Evolutionary conservation across 2,329 filamentous ascomycete genomes (phyloP), one percentile per base, ranked within the genome.

Genomic region (Elsinoe necatrix): DNA sequence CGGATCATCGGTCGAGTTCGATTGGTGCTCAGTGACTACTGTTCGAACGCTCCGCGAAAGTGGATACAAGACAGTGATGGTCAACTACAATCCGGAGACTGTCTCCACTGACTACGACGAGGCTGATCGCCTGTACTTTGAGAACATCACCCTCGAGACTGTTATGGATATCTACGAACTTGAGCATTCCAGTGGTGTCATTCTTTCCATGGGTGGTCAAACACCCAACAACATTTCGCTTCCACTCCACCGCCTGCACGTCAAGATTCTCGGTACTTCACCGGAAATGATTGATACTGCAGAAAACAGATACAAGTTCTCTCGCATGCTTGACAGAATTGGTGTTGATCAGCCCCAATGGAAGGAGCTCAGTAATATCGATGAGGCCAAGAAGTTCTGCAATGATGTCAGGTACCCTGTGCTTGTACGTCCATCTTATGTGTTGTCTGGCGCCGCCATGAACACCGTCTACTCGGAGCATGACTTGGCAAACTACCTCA

Each of bases 211-310:
- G 89, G 92, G 93, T 73, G 93, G 93, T 7, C 93, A 98, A 71
- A 95, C 89, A 0, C 92, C 93, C 1, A 97, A 97, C 80, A 97
- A 97, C 77, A 96, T 98, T 65, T 90, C 93, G 1, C 79, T 97
- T 52, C 87, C 89, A 2, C 80, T 98, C 18, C 85, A 91, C 71
- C 86, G 92, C 61, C 80, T 90, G 51, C 93, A 95, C 60, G 88
- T 95, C 68, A 95, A 92, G 75, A 85, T 97, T 34, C 79, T 97
- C 3, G 93, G 93, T 64, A 98, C 93, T 1, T 96, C 92, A 0
- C 93, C 93, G 8, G 93, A 98, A 72, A 97, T 97, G 92, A 97
- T 98, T 67, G 93, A 98, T 71, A 89, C 82, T 34, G 93, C 93
- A 1, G 93, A 98, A 77, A 97, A 98, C 72, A 81, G 93, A 58